Percentiles rank a stretch among this genome's conserved stretches.
These are phyloP conservation scores for Pseudomonodictys pantanalensis DNA, from an alignment of 495 filamentous ascomycete genomes.

Conservation along the genomic window DNA sequence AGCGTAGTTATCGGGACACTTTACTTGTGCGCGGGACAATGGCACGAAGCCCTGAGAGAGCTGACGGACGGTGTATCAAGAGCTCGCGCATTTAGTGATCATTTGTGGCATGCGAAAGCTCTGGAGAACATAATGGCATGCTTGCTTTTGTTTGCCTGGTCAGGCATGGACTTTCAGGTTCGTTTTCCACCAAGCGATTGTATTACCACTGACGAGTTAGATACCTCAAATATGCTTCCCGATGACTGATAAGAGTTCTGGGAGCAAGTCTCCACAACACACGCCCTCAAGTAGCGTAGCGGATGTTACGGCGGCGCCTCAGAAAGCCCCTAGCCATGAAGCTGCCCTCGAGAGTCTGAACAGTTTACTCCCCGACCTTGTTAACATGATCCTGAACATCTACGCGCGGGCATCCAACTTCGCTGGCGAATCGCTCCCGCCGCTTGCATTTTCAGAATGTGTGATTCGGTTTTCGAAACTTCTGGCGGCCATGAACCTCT, in stretches of 20 bases:
- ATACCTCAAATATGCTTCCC: conserved; percentile 64
- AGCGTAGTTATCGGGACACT: conserved; percentile 79
- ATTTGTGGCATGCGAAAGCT: conserved; percentile 95
- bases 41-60: conserved; percentile 85
- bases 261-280: conserved; percentile 32
- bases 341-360: conserved; percentile 63
- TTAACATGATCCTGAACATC: conserved; percentile 78
- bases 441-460: conserved; percentile 75
- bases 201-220: conserved; percentile 37
- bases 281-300: conserved; percentile 42
- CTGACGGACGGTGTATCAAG: conserved; percentile 73
- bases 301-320: conserved; percentile 46
- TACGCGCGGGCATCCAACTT: conserved; percentile 74
- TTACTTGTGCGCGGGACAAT: conserved; percentile 83
- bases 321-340: conserved; percentile 48
- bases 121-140: conserved; percentile 81
- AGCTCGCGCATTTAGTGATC: conserved; percentile 79
- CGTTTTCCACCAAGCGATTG: conserved; percentile 27
- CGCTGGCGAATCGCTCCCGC: conserved; percentile 76
- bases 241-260: conserved; percentile 49
- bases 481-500: conserved; percentile 65
- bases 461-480: conserved; percentile 76
- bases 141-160: conserved; percentile 80
- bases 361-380: conserved; percentile 64
- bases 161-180: conserved; percentile 83